Evolutionary conservation across 768 basidiomycete species (phyloP).

Genomic region (Lactarius quietus): DNA sequence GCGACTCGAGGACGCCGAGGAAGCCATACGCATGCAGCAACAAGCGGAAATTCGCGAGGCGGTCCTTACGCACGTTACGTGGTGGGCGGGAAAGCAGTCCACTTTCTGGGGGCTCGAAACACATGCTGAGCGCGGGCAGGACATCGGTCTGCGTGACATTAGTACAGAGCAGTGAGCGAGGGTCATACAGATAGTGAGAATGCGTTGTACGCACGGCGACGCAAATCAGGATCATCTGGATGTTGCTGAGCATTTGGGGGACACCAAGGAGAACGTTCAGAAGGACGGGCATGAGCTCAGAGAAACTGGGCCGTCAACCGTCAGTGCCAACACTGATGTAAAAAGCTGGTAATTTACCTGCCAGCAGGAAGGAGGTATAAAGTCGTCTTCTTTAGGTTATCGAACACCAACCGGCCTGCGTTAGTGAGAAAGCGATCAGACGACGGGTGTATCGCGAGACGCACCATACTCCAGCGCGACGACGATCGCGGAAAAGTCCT

Average conservation of each 20-base stretch:
- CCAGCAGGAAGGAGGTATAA: slow-evolving; percentile 49
- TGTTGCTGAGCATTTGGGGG: slow-evolving; percentile 41
- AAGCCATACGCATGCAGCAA: slow-evolving; percentile 58
- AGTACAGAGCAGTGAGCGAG: no score
- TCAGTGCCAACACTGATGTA: slow-evolving; percentile 5
- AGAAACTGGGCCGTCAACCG: slow-evolving; percentile 39
- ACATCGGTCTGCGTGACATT: slow-evolving; percentile 52
- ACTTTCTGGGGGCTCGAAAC: slow-evolving; percentile 56
- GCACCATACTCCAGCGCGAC: slow-evolving; percentile 59
- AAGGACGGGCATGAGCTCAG: slow-evolving; percentile 58
- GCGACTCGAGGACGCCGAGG: slow-evolving; percentile 45
- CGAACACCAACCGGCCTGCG: slow-evolving; percentile 51
- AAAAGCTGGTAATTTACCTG: slow-evolving; percentile 34
- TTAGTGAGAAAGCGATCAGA: neutral
- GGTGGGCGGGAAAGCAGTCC: slow-evolving; percentile 55
- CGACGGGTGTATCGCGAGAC: neutral
- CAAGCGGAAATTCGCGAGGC: slow-evolving; percentile 50
- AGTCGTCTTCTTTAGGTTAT: slow-evolving; percentile 58
- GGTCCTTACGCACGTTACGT: slow-evolving; percentile 51
- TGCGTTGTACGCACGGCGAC: slow-evolving; percentile 32
- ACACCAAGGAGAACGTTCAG: slow-evolving; percentile 45
- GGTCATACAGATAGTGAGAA: neutral
- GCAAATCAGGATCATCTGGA: slow-evolving; percentile 51
- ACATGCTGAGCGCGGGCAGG: slow-evolving; percentile 49
- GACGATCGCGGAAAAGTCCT: slow-evolving; percentile 63